These are phyloP conservation scores for Kazachstania sp. DNA, from an alignment of 1,139 yeast genomes.

Conservation along the genomic window DNA sequence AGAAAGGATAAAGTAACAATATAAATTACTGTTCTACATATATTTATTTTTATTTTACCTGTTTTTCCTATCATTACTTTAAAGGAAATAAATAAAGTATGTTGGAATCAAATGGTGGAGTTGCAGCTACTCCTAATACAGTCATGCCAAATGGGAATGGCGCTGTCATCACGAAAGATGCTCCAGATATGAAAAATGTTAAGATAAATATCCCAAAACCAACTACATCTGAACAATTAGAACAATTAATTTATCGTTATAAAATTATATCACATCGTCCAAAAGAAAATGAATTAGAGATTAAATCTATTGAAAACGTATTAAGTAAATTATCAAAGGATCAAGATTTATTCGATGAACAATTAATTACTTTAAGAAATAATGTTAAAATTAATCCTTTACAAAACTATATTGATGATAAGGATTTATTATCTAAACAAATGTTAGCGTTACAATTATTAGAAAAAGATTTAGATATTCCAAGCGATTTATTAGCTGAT, in stretches of 20 bases:
- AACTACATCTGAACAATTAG: slow-evolving; percentile 21
- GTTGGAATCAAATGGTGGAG: neutral
- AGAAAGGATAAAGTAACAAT: too few species aligned
- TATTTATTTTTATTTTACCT: too few species aligned
- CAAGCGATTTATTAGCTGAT: slow-evolving; percentile 37
- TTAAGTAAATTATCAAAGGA: slow-evolving; percentile 31
- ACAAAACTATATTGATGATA: slow-evolving; percentile 34
- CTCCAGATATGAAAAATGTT: neutral
- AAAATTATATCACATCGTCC: slow-evolving; percentile 25
- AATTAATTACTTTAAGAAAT: slow-evolving; percentile 27
- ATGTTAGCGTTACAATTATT: slow-evolving; percentile 67
- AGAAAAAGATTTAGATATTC: slow-evolving; percentile 70
- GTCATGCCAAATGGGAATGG: neutral
- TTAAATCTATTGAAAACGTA: slow-evolving; percentile 31
- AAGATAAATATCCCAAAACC: slow-evolving; percentile 22
- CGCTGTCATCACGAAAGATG: neutral
- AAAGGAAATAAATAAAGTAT: neutral
- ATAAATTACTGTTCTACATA: too few species aligned
- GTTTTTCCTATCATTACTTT: too few species aligned
- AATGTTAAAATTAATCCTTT: slow-evolving; percentile 9
- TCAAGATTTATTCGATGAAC: slow-evolving; percentile 33
- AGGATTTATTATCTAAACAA: slow-evolving; percentile 53
- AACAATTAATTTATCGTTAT: slow-evolving; percentile 28
- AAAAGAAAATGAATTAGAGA: slow-evolving; percentile 22
- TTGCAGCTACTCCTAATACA: neutral